Percentiles rank a stretch among this genome's conserved stretches.
Conservation (phyloP, 345 rosid species). For the Clarkia xantiana region DNA sequence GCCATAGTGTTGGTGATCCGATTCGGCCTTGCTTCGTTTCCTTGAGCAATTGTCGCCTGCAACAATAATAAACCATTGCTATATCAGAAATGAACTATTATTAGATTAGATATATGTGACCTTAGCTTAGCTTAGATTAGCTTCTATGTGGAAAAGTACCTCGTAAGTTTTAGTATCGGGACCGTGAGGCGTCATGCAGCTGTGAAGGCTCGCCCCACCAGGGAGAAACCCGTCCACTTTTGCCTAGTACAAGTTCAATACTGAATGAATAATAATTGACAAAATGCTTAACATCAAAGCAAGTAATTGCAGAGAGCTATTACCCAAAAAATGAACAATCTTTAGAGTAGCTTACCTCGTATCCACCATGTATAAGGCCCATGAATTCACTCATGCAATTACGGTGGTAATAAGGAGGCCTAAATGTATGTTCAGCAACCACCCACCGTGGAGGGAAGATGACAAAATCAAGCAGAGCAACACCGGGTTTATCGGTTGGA, state of each 20-base stretch:
- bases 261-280: neutral
- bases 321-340: too few relatives aligned
- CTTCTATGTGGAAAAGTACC: slow-evolving; percentile 22
- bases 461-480: slow-evolving; percentile 90
- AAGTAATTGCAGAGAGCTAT: too few relatives aligned
- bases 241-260: slow-evolving; percentile 34
- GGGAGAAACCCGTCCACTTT: slow-evolving; percentile 94
- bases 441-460: slow-evolving; percentile 94
- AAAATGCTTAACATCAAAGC: neutral
- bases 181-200: slow-evolving; percentile 99
- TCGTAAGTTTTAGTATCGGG: slow-evolving; percentile 87
- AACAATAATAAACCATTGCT: neutral
- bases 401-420: slow-evolving; percentile 94
- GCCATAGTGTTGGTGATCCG: slow-evolving; percentile 75
- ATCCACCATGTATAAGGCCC: slow-evolving; percentile 86
- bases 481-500: slow-evolving; percentile 93
- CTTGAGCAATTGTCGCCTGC: slow-evolving; percentile 55
- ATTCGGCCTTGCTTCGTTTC: slow-evolving; percentile 47
- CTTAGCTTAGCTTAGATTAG: neutral
- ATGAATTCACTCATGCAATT: slow-evolving; percentile 99
- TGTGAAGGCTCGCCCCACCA: slow-evolving; percentile 90
- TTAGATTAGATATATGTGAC: neutral
- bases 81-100: neutral
- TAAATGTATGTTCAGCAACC: slow-evolving; percentile 93
- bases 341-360: slow-evolving; percentile 44